Base-by-base conservation (phyloP, 139 green algal species). In the Closterium sp. region DNA sequence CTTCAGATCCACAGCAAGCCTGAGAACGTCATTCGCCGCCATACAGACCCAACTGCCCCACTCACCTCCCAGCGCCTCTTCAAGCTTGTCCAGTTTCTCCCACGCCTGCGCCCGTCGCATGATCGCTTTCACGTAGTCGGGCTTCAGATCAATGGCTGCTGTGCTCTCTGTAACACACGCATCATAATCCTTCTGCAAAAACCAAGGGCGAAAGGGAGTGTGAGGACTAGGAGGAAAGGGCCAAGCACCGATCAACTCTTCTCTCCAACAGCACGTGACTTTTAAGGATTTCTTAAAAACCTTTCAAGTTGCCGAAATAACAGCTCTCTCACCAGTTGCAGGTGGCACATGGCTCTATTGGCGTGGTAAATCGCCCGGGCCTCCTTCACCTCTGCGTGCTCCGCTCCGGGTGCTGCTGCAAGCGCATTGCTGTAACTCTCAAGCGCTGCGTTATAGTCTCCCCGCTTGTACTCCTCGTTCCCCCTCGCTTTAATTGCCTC, bases 31-130 rank as follows among this genome's bases (percentile, higher is more conserved):
- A n/a, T n/a, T n/a, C n/a, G n/a, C n/a, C n/a, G n/a, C n/a, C n/a
- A n/a, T n/a, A 7, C 42, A 62, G 42, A 62, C 7, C 42, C 7
- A 62, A 7, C 42, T 62, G 19, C 2, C 70, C n/a, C 17, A 79
- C 89, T 27, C 27, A 94, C 92, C 92, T 94, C 85, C 86, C 27
- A 94, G 90, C 31, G 98, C 97, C 28, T 95, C 94, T 62, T 99
- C 97, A 31, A 97, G 84, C 21, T 99, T 96, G 9, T 98, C 97
- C 85, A 99, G 92, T 88, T 95, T 89, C 90, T 99, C 96, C 79
- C 97, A 96, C 0, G 97, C 97, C 11, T 94, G 92, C 9, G 88
- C 90, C 0, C 98, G 95, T 27, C 98, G 95, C 91, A 97, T 94
- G 45, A 97, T 90, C 27, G 96, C 98, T 92, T 99, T 99, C 0